Conservation (phyloP, 2,329 filamentous ascomycete species). For the Trichoderma koningiopsis region DNA sequence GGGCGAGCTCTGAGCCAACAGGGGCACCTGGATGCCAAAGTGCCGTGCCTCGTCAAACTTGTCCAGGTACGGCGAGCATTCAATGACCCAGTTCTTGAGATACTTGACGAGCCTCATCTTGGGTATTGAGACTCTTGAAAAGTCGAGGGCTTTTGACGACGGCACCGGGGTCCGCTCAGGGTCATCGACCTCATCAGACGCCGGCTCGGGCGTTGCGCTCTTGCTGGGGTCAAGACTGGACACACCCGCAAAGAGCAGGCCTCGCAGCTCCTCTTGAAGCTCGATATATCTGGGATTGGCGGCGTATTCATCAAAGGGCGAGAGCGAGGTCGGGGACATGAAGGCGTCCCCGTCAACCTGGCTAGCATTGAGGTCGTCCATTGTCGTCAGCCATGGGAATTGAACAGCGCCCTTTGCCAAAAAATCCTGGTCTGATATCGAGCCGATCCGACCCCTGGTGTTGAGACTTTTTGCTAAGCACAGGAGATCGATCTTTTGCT, state of each 20-base stretch:
- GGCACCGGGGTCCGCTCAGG: constrained; percentile 3
- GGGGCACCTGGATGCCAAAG: constrained; percentile 54
- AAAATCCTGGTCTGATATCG: constrained; percentile 4
- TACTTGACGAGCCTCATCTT: constrained; percentile 37
- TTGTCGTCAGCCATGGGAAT: constrained; percentile 20
- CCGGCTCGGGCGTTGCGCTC: constrained; percentile 34
- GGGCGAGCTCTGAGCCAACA: constrained; percentile 49
- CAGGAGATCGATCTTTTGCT: too few species aligned
- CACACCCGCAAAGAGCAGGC: constrained; percentile 43
- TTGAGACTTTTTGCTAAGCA: constrained; percentile 1
- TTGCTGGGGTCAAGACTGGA: constrained; percentile 34
- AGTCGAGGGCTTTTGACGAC: constrained; percentile 32
- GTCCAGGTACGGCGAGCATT: constrained; percentile 54
- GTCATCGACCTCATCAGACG: constrained; percentile 9
- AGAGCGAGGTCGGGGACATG: constrained; percentile 30
- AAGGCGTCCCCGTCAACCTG: constrained; percentile 22
- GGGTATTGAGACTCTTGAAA: constrained; percentile 35
- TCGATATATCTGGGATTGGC: constrained; percentile 47
- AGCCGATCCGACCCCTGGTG: background rate
- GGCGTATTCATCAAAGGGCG: constrained; percentile 38
- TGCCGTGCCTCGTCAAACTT: constrained; percentile 57
- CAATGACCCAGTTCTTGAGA: constrained; percentile 53
- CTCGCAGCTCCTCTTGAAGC: constrained; percentile 48
- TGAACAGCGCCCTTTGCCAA: background rate
- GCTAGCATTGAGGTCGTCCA: constrained; percentile 10